These are phyloP conservation scores for Planoprotostelium fungivorum DNA, from an alignment of 78 protist genomes.

Conservation along the genomic window DNA sequence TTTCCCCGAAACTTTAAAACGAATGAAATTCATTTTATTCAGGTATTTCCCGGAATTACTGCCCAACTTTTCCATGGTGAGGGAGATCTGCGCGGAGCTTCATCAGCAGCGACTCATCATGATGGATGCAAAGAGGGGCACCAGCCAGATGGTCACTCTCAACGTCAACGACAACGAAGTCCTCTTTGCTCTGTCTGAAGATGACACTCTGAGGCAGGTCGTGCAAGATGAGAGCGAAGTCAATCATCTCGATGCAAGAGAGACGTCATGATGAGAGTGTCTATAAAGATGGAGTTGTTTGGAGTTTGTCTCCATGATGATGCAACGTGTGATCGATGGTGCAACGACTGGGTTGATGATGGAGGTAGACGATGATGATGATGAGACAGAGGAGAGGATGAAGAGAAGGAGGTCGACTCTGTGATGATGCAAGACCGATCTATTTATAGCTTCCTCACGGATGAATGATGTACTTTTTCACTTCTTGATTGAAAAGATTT, in stretches of 20 bases:
- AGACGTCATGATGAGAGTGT: no score
- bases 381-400: no score
- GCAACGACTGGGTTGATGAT: no score
- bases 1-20: no score
- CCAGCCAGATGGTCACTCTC: not conserved
- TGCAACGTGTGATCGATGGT: no score
- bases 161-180: not conserved
- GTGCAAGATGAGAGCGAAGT: not conserved
- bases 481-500: constrained; percentile 29
- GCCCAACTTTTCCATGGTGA: not conserved
- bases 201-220: not conserved
- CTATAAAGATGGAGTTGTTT: no score
- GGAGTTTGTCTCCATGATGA: no score
- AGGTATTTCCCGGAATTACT: not conserved
- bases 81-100: not conserved
- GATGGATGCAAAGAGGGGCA: not conserved
- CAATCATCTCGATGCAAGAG: no score
- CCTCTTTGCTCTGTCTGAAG: not conserved
- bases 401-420: no score
- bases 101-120: not conserved
- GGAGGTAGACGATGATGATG: no score
- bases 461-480: constrained; percentile 5
- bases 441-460: not conserved
- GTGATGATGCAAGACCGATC: no score
- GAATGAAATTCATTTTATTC: no score